These are phyloP conservation scores for Pestalotiopsis sp. DNA, from an alignment of 2,329 filamentous ascomycete species.

Conservation along the genomic window DNA sequence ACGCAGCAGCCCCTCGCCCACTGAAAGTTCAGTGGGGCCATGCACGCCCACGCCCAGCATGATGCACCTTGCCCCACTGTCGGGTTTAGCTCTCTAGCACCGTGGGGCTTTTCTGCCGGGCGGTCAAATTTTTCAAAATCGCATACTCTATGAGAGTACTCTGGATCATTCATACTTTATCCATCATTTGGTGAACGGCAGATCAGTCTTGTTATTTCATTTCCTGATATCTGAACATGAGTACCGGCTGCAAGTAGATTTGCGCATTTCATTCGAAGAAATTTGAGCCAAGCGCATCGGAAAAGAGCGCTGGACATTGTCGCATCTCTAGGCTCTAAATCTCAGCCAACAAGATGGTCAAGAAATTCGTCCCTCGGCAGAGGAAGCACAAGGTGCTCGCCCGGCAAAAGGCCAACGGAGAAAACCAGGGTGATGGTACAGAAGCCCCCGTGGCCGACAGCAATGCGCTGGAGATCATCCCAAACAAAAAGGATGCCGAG, in stretches of 20 bases:
- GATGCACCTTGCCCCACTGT: not conserved
- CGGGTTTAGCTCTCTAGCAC: not conserved
- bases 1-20: not conserved
- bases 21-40: not conserved
- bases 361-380: constrained; percentile 64
- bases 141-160: constrained; percentile 1
- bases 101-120: constrained; percentile 27
- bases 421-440: constrained; percentile 38
- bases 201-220: not conserved
- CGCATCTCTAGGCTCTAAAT: not conserved
- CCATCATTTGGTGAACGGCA: not conserved
- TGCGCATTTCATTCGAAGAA: not conserved
- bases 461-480: constrained; percentile 56
- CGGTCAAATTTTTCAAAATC: constrained; percentile 32
- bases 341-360: constrained; percentile 42
- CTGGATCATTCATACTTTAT: not conserved
- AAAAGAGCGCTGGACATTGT: not conserved
- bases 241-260: not conserved
- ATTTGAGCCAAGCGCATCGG: not conserved
- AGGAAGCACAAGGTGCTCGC: constrained; percentile 71
- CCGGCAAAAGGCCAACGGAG: constrained; percentile 39
- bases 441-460: constrained; percentile 40
- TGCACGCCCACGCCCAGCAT: constrained; percentile 22
- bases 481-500: constrained; percentile 49
- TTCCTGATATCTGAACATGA: not conserved